Conservation (phyloP, 108 stramenopile genomes). For the Heterococcus sp. region DNA sequence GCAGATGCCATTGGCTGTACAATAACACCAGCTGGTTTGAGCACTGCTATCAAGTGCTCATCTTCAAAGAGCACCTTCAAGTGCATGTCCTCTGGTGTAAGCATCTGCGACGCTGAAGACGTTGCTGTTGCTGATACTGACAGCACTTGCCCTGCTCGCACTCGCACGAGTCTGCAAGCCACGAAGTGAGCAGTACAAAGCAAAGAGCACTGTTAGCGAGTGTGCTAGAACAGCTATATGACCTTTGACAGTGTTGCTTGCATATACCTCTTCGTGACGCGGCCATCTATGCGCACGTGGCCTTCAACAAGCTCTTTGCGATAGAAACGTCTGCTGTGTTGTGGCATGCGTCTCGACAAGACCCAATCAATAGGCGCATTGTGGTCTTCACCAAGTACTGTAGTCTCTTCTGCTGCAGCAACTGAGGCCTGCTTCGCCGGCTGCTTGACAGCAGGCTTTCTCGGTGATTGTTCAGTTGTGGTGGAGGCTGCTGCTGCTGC, state of each 20-base stretch:
- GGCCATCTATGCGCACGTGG: slow-evolving; percentile 17
- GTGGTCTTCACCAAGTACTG: slow-evolving; percentile 16
- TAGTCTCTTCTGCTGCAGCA: not conserved
- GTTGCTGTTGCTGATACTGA: not conserved
- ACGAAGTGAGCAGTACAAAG: not conserved
- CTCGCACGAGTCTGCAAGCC: not conserved
- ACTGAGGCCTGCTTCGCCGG: not conserved
- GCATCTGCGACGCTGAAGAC: not conserved
- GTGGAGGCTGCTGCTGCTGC: not conserved
- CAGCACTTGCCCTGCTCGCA: not conserved
- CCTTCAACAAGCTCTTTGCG: slow-evolving; percentile 19
- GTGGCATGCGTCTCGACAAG: not conserved
- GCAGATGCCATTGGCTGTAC: slow-evolving; percentile 91
- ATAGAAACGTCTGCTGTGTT: slow-evolving; percentile 20
- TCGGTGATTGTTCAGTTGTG: not conserved
- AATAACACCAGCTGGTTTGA: slow-evolving; percentile 88
- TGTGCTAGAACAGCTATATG: not conserved
- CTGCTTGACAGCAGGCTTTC: too few relatives aligned
- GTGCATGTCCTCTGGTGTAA: slow-evolving; percentile 61
- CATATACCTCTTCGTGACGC: slow-evolving; percentile 11
- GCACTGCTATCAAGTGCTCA: slow-evolving; percentile 81
- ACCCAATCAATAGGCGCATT: slow-evolving; percentile 44
- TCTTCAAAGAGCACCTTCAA: slow-evolving; percentile 84
- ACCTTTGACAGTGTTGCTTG: not conserved
- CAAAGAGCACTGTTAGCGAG: not conserved